Percentiles rank a stretch among this genome's conserved stretches.
Conservation (phyloP, 192 early-diverging fungal genomes). For the Umbelopsis ramanniana region DNA sequence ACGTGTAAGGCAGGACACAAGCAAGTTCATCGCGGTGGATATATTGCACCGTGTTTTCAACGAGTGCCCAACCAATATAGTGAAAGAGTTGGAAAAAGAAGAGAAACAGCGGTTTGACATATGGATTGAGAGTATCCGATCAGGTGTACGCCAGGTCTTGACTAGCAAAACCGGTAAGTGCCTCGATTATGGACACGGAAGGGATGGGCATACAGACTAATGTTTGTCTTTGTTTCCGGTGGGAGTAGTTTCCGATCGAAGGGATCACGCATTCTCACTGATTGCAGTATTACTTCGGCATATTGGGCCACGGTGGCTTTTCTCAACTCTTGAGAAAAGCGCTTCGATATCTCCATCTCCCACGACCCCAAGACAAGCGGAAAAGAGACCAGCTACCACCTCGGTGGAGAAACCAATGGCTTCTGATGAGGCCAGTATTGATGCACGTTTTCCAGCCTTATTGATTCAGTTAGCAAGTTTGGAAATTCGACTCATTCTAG, state of each 20-base stretch:
- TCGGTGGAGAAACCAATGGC: slow-evolving; percentile 8
- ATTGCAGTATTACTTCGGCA: slow-evolving; percentile 31
- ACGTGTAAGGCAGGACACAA: slow-evolving; percentile 32
- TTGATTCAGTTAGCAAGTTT: slow-evolving; percentile 43
- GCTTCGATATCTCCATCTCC: neutral
- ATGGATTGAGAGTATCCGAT: slow-evolving; percentile 33
- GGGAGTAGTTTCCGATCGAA: slow-evolving; percentile 27
- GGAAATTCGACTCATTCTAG: slow-evolving; percentile 46
- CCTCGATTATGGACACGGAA: too few relatives aligned
- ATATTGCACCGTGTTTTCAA: slow-evolving; percentile 34
- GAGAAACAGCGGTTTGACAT: slow-evolving; percentile 19
- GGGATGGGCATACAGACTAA: too few relatives aligned
- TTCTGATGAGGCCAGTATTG: neutral
- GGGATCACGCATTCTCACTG: slow-evolving; percentile 39
- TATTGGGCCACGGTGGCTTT: slow-evolving; percentile 47
- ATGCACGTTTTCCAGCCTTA: slow-evolving; percentile 43
- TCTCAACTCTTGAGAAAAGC: slow-evolving; percentile 32
- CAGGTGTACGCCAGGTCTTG: slow-evolving; percentile 43
- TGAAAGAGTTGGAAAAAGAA: slow-evolving; percentile 15
- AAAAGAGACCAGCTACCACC: neutral
- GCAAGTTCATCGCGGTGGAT: slow-evolving; percentile 43
- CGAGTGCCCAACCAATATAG: slow-evolving; percentile 23
- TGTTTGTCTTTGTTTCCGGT: too few relatives aligned
- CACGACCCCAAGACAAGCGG: neutral
- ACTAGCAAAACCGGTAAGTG: slow-evolving; percentile 43